A percentile compares a stretch with the other conserved stretches of the same genome.
Evolutionary conservation across 768 basidiomycete species (phyloP).

Genomic region (Dendrothele bispora): DNA sequence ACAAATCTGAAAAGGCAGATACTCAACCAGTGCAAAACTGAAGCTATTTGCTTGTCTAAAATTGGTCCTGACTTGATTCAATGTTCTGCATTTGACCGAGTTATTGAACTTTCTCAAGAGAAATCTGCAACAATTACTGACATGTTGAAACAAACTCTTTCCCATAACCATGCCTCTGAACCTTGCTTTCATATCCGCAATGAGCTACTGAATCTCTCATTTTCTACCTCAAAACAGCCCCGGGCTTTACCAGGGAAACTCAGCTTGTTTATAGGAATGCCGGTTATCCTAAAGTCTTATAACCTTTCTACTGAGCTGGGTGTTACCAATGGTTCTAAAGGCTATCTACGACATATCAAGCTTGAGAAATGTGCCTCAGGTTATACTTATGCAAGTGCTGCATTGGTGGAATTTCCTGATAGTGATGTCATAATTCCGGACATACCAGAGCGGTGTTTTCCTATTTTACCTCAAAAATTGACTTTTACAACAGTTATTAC

Average conservation of each 20-base stretch:
- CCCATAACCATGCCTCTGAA: neutral
- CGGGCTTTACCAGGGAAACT: constrained; percentile 17
- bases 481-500: neutral
- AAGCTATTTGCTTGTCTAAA: neutral
- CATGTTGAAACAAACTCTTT: neutral
- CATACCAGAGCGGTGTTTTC: neutral
- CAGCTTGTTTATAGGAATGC: neutral
- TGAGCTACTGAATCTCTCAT: neutral
- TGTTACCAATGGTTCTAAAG: constrained; percentile 27
- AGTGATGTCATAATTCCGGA: neutral
- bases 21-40: neutral
- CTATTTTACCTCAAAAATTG: constrained; percentile 26
- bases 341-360: neutral
- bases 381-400: neutral
- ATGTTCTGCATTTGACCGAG: neutral
- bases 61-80: neutral
- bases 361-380: neutral
- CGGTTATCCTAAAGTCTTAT: neutral
- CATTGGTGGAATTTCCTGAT: neutral
- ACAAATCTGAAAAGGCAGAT: neutral
- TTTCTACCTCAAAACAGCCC: constrained; percentile 2
- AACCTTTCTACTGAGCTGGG: neutral
- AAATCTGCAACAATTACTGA: too few species aligned
- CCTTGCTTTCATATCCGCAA: neutral
- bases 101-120: too few species aligned